phyloP scores from a whole-genome alignment of 2,329 filamentous ascomycete genomes.

The Penicillium sp. region DNA sequence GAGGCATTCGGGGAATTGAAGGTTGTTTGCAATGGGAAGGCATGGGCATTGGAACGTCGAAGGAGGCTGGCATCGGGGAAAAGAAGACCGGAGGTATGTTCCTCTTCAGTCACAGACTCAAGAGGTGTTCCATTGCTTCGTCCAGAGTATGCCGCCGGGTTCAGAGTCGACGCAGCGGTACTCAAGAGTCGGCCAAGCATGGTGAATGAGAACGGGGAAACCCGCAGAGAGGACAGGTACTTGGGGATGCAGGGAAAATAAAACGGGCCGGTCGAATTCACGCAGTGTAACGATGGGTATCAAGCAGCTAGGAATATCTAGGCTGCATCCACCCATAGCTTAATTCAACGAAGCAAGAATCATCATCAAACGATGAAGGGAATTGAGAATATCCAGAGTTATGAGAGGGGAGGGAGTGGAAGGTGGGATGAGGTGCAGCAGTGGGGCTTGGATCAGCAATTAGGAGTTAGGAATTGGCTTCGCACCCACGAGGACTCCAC shows the following conservation, averaged over 20 bases:
- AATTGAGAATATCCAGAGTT: conserved; percentile 8
- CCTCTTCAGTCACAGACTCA: conserved; percentile 51
- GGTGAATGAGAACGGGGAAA: conserved; percentile 22
- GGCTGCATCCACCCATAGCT: conserved; percentile 37
- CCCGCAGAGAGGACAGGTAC: conserved; percentile 14
- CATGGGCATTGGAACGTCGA: conserved; percentile 42
- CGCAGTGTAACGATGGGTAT: conserved; percentile 27
- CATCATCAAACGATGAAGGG: conserved; percentile 27
- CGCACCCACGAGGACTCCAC: conserved; percentile 16
- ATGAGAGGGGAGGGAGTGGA: conserved; percentile 15
- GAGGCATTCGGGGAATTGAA: conserved; percentile 46
- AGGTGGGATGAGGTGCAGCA: conserved; percentile 28
- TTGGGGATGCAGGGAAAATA: conserved; percentile 15
- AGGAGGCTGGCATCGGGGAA: conserved; percentile 48
- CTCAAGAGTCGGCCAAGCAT: conserved; percentile 48
- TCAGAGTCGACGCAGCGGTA: conserved; percentile 46
- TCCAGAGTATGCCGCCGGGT: conserved; percentile 40
- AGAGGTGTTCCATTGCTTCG: conserved; percentile 40
- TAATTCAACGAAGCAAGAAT: conserved; percentile 29
- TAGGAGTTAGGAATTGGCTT: conserved; percentile 16
- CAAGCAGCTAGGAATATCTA: conserved; percentile 33
- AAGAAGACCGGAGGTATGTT: conserved; percentile 50
- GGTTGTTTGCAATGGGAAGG: conserved; percentile 44
- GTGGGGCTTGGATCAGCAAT: conserved; percentile 23
- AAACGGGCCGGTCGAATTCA: conserved; percentile 16